These are phyloP conservation scores for Trematosphaeria pertusa DNA, from an alignment of 2,329 filamentous ascomycete genomes.

Conservation along the genomic window DNA sequence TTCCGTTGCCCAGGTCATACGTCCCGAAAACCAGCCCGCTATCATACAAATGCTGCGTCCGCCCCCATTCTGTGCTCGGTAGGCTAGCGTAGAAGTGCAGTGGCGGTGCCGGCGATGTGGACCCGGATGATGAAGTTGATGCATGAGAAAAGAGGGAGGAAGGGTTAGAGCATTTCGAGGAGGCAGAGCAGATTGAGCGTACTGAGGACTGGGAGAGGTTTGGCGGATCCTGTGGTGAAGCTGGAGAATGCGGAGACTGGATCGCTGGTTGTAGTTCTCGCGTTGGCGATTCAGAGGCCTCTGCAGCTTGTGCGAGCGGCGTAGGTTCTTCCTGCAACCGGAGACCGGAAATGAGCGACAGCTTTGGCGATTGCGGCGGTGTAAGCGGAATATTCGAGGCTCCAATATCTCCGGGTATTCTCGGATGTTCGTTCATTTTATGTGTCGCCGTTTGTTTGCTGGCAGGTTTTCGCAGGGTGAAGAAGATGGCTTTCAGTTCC, in stretches of 20 bases:
- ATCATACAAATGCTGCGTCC: not conserved
- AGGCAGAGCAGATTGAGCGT: not conserved
- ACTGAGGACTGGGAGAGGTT: not conserved
- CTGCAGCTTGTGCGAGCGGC: not conserved
- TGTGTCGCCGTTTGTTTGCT: not conserved
- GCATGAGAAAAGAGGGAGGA: not conserved
- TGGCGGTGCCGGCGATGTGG: not conserved
- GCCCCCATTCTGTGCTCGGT: not conserved
- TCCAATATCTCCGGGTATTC: too few species aligned
- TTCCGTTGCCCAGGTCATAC: conserved; percentile 7
- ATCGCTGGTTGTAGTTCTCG: not conserved
- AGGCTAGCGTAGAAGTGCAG: not conserved
- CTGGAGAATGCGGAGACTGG: not conserved
- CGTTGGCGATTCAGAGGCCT: not conserved
- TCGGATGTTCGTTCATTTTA: not conserved
- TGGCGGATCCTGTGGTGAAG: not conserved
- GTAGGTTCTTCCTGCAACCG: too few species aligned
- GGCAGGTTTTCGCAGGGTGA: too few species aligned
- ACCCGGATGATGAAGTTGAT: not conserved
- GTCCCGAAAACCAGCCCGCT: conserved; percentile 2
- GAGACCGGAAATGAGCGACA: not conserved
- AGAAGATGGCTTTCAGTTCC: too few species aligned
- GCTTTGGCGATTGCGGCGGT: not conserved
- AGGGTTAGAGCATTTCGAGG: not conserved
- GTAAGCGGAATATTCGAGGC: too few species aligned